Base-by-base conservation (phyloP, 768 basidiomycete genomes). In the Phanerochaete sordida region DNA sequence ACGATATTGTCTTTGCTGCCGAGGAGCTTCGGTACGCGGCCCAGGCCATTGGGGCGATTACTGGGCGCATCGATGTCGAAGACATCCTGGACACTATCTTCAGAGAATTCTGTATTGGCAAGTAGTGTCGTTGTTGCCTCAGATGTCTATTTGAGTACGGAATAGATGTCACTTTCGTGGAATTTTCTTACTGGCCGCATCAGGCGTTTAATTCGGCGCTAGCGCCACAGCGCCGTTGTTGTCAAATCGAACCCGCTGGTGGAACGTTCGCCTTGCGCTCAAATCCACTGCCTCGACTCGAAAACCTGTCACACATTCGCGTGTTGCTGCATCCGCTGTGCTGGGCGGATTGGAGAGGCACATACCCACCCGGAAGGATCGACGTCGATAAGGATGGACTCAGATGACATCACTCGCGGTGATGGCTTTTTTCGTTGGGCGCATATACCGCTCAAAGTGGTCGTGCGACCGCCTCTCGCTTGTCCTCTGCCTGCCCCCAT, bases 1-100 rank as follows among this genome's bases (percentile, higher is more conserved):
- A 43, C 7, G 90, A 94, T 62, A 75, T 95, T 3, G 92, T 95
- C 6, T 69, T 91, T 12, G 92, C 84, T 4, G 93, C 93, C 0
- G 94, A 96, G 70, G 92, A 94, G 68, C 78, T 96, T 26, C 84
- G 94, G 26, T 93, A 94, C 68, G 94, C 93, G 1, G 86, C 88
- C 0, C 82, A 83, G 60, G 87, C 91, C 3, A 81, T 96, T n/a
- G 93, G 91, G 1, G 84, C 85, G 59, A 85, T 95, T n/a, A 86
- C 88, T 1, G 93, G 94, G 3, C 69, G 81, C 8, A 87, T 96
- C 57, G 87, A 87, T 48, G 84, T 87, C 13, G 94, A 96, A 66
- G 92, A 95, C 60, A 78, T 95, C 8, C 72, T 96, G 23, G 92
- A 93, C 59, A 82, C 83, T 21, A 81, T 96, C 26, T 96, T 96